Base-by-base conservation (phyloP, 1,139 yeast genomes). In the Geotrichum aggregatum region DNA sequence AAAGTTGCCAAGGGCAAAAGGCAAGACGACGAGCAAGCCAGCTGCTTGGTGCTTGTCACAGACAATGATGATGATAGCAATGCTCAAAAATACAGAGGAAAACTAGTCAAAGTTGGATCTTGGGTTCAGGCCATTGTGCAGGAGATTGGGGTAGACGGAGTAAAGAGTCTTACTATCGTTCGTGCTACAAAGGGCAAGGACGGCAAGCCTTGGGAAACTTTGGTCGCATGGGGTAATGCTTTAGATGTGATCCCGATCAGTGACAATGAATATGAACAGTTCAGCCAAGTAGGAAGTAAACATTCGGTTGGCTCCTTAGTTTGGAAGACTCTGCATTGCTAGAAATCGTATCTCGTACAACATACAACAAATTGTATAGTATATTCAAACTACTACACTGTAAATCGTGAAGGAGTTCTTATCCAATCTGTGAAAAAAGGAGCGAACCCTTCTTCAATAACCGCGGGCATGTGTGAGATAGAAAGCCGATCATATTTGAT, bases 1-100 rank as follows among this genome's bases (percentile, higher is more conserved):
- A 70, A 71, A 42, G 73, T 68, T 30, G 47, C 21, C n/a, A 40
- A 33, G 13, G 34, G 16, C 11, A 30, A 26, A 1, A 28, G 26
- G 19, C 14, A 16, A 16, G 34, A 3, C 8, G 30, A 36, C 10
- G 39, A 24, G n/a, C 30, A 19, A 22, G 38, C 36, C 2, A 19
- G 33, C 8, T 43, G 45, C 38, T 39, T 39, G 31, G 62, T 58
- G 21, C 47, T 60, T 40, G 58, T 55, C 8, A 53, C 58, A 5
- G 47, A 36, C 2, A 54, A 48, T 11, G 56, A 54, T 13, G 28
- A 8, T 24, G 28, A 24, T 24, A 8, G 28, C 28, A 8, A 5
- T 8, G 28, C 28, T 24, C 7, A 52, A 35, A 41, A 47, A 22
- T 49, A 50, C 24, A 52, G 54, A 14, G 64, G 64, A n/a, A 55